A percentile compares a stretch with the other conserved stretches of the same genome.
Conservation (phyloP, 2,329 filamentous ascomycete species). For the Aspergillus arachidicola region DNA sequence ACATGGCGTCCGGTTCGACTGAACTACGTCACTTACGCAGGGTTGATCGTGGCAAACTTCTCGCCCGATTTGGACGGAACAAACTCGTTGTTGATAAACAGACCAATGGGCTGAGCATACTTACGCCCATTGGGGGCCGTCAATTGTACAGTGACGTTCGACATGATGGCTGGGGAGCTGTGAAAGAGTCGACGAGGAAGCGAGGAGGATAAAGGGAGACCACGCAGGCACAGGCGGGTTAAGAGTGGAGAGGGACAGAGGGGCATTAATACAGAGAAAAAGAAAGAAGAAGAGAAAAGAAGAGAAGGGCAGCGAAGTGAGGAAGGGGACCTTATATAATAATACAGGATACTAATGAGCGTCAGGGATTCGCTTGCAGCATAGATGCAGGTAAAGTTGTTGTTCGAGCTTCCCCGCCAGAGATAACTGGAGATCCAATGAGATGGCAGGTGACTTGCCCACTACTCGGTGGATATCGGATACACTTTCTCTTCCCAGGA, state of each 20-base stretch:
- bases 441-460: conserved; percentile 1
- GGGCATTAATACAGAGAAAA: conserved; percentile 1
- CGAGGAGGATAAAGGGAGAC: conserved; percentile 12
- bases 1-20: not conserved
- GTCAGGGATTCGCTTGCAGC: not conserved
- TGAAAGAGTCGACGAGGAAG: conserved; percentile 26
- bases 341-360: not conserved
- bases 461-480: conserved; percentile 23
- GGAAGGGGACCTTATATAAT: not conserved
- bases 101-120: conserved; percentile 72
- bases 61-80: conserved; percentile 66
- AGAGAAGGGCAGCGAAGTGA: conserved; percentile 6
- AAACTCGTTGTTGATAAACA: conserved; percentile 84
- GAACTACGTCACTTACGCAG: conserved; percentile 47
- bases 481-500: conserved; percentile 37
- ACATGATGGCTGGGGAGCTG: conserved; percentile 35
- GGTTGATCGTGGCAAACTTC: conserved; percentile 69
- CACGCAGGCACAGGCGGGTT: conserved; percentile 8
- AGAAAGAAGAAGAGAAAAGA: not conserved
- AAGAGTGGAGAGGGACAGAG: conserved; percentile 8
- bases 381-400: not conserved
- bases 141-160: conserved; percentile 55
- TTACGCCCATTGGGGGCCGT: conserved; percentile 74
- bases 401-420: conserved; percentile 12
- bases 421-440: conserved; percentile 25